Percentiles rank a stretch among this genome's conserved stretches.
Conservation (phyloP, 2,329 filamentous ascomycete species). For the Paraconiothyrium brasiliense region DNA sequence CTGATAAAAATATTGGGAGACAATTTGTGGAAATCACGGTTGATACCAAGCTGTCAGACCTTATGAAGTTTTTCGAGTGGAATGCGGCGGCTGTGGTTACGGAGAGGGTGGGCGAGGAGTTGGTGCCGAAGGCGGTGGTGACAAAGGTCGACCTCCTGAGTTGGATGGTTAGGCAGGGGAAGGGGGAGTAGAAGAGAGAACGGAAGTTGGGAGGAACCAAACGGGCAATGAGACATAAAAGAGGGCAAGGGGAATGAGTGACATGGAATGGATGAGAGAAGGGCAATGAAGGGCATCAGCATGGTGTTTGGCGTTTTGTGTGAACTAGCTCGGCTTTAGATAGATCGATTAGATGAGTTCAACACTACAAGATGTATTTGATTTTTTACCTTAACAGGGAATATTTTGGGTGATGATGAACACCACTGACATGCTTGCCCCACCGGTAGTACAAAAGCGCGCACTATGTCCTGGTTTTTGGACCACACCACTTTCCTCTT, state of each 20-base stretch:
- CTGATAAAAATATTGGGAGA: conserved; percentile 49
- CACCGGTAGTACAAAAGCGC: too few species aligned
- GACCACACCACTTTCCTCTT: too few species aligned
- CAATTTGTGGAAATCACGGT: conserved; percentile 94
- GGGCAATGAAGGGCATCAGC: neutral
- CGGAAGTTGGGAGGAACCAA: neutral
- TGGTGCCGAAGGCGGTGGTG: conserved; percentile 87
- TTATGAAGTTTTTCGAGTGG: conserved; percentile 97
- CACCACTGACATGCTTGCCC: too few species aligned
- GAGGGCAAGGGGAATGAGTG: too few species aligned
- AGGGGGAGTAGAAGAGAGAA: conserved; percentile 26
- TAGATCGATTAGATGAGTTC: too few species aligned
- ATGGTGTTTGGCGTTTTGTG: neutral
- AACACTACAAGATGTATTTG: too few species aligned
- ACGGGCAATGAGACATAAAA: neutral
- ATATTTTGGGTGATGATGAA: too few species aligned
- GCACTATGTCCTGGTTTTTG: too few species aligned
- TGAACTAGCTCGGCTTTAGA: too few species aligned
- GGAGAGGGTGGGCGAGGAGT: conserved; percentile 68
- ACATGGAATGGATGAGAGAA: too few species aligned
- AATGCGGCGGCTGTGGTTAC: conserved; percentile 96
- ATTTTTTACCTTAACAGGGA: too few species aligned
- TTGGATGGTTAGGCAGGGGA: conserved; percentile 74
- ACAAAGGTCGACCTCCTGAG: conserved; percentile 96
- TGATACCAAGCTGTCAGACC: conserved; percentile 82